Conservation (phyloP, 2,329 filamentous ascomycete genomes). For the Teratosphaeriaceae sp. region DNA sequence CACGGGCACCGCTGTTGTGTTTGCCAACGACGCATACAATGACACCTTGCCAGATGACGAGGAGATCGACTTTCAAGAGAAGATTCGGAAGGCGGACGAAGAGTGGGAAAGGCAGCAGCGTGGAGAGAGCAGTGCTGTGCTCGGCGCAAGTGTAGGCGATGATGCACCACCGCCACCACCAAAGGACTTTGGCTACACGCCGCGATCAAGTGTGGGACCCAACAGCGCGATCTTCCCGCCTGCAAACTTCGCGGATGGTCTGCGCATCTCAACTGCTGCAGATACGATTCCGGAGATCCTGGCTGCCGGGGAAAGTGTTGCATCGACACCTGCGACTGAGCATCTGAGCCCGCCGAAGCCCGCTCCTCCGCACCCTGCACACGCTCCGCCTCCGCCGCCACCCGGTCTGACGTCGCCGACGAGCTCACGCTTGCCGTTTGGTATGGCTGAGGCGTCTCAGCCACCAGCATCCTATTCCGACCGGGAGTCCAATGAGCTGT, state of each 20-base stretch:
- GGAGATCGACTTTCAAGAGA: constrained; percentile 25
- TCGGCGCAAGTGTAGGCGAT: constrained; percentile 20
- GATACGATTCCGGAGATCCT: constrained; percentile 34
- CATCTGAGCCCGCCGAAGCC: constrained; percentile 14
- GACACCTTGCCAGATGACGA: constrained; percentile 14
- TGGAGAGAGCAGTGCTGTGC: constrained; percentile 13
- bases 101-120: constrained; percentile 26
- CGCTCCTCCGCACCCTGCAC: constrained; percentile 36
- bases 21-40: constrained; percentile 15
- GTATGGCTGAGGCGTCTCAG: constrained; percentile 18
- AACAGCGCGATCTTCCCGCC: constrained; percentile 17
- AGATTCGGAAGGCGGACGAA: constrained; percentile 27
- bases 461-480: constrained; percentile 18
- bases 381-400: constrained; percentile 36
- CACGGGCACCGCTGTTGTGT: constrained; percentile 27
- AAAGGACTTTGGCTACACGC: constrained; percentile 35
- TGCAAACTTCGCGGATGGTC: constrained; percentile 13
- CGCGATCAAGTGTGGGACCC: constrained; percentile 25
- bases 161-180: constrained; percentile 33
- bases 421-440: constrained; percentile 12
- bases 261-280: constrained; percentile 25
- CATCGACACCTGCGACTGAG: constrained; percentile 10
- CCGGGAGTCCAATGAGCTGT: constrained; percentile 23
- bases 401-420: constrained; percentile 4
- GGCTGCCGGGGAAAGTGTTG: constrained; percentile 13